Conservation (phyloP, 2,329 filamentous ascomycete genomes). For the Aspergillus fumigatus region DNA sequence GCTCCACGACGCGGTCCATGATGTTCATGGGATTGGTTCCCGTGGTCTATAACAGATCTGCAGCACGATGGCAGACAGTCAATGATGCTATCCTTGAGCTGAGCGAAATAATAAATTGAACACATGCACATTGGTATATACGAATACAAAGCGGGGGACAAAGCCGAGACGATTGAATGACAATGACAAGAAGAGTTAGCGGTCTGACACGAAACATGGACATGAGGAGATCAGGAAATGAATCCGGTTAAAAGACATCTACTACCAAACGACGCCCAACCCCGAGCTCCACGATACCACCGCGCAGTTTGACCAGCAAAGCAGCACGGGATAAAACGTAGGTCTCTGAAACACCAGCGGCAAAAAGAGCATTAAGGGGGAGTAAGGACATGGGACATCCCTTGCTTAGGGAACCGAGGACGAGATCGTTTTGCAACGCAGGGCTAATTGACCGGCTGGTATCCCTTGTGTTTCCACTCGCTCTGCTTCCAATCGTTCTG, state of each 20-base stretch:
- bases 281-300: no score
- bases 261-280: background rate
- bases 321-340: background rate
- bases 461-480: slow-evolving; percentile 29
- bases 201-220: background rate
- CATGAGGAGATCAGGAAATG: background rate
- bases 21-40: no score
- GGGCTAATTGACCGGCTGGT: slow-evolving; percentile 22
- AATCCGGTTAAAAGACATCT: background rate
- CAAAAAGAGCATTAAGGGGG: background rate
- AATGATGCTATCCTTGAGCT: background rate
- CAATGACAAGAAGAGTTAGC: background rate
- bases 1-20: no score
- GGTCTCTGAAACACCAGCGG: background rate
- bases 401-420: background rate
- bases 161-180: background rate
- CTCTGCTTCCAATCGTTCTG: slow-evolving; percentile 37
- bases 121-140: slow-evolving; percentile 13
- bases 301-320: no score
- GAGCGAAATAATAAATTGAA: background rate
- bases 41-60: no score
- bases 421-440: background rate
- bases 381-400: background rate
- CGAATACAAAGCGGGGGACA: slow-evolving; percentile 8
- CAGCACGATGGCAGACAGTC: no score